A percentile compares a stretch with the other conserved stretches of the same genome.
Conservation (phyloP, 805 yeast genomes). For the Sporopachydermia quercuum region DNA sequence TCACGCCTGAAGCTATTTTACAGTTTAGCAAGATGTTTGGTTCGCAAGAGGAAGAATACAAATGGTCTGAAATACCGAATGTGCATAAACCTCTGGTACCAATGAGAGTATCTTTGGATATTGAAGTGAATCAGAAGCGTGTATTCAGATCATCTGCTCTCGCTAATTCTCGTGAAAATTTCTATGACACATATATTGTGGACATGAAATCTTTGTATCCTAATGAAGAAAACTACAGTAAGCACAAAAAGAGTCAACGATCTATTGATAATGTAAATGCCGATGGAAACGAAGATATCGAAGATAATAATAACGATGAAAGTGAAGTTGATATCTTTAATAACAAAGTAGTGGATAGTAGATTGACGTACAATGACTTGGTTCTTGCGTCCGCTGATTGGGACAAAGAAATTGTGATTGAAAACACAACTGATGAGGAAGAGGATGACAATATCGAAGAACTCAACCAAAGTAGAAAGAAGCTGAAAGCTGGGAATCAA, state of each 20-base stretch:
- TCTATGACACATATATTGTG: conserved; percentile 3
- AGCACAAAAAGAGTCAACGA: not conserved
- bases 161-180: not conserved
- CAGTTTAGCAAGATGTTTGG: conserved; percentile 53
- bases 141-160: conserved; percentile 25
- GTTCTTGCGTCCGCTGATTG: conserved; percentile 61
- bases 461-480: too few species aligned
- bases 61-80: conserved; percentile 5
- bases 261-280: too few species aligned
- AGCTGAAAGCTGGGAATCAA: too few species aligned
- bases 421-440: conserved; percentile 4
- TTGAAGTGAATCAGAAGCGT: conserved; percentile 45
- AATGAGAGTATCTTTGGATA: conserved; percentile 40
- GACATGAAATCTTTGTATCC: not conserved
- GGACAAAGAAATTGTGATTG: conserved; percentile 37
- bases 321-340: not conserved
- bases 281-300: too few species aligned
- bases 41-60: conserved; percentile 19
- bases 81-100: conserved; percentile 30
- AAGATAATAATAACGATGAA: too few species aligned
- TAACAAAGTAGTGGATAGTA: not conserved
- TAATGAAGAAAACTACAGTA: not conserved
- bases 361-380: conserved; percentile 17
- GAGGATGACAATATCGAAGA: conserved; percentile 13
- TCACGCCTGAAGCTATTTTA: conserved; percentile 36